phyloP scores from a whole-genome alignment of 2,329 filamentous ascomycete species.

The Lecanicillium sp. region DNA sequence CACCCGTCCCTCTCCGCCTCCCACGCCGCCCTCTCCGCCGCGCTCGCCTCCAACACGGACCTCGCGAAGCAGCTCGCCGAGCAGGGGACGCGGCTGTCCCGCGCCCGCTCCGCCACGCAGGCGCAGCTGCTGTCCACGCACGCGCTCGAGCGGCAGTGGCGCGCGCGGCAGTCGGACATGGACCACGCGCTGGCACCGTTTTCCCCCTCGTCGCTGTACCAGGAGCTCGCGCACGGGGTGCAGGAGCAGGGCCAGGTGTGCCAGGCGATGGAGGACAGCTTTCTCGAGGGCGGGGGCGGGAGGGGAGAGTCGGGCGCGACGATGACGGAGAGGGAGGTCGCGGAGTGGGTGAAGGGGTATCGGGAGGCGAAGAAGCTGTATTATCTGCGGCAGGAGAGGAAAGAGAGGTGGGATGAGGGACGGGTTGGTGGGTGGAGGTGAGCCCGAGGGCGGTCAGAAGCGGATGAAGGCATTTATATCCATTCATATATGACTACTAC shows the following conservation, averaged over 20 bases:
- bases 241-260: constrained; percentile 79
- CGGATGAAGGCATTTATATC: too few species aligned
- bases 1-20: constrained; percentile 68
- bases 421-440: constrained; percentile 90
- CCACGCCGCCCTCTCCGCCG: constrained; percentile 55
- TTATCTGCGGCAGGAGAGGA: constrained; percentile 78
- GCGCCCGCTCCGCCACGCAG: constrained; percentile 65
- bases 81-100: constrained; percentile 50
- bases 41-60: constrained; percentile 65
- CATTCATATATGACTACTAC: too few species aligned
- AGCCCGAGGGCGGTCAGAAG: too few species aligned
- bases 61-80: constrained; percentile 58
- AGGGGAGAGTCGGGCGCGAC: constrained; percentile 16
- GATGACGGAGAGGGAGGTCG: constrained; percentile 70
- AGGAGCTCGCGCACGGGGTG: constrained; percentile 68
- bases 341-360: constrained; percentile 78
- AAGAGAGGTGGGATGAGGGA: constrained; percentile 92
- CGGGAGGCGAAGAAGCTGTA: constrained; percentile 72
- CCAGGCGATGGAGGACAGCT: constrained; percentile 83
- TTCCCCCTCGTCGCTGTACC: constrained; percentile 80
- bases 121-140: constrained; percentile 77
- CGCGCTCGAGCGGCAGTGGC: constrained; percentile 87
- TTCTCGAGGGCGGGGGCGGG: constrained; percentile 56
- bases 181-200: constrained; percentile 79
- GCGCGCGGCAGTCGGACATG: constrained; percentile 81